A percentile compares a stretch with the other conserved stretches of the same genome.
phyloP scores from a whole-genome alignment of 73 alveolate species.

The Blepharisma stoltei region DNA sequence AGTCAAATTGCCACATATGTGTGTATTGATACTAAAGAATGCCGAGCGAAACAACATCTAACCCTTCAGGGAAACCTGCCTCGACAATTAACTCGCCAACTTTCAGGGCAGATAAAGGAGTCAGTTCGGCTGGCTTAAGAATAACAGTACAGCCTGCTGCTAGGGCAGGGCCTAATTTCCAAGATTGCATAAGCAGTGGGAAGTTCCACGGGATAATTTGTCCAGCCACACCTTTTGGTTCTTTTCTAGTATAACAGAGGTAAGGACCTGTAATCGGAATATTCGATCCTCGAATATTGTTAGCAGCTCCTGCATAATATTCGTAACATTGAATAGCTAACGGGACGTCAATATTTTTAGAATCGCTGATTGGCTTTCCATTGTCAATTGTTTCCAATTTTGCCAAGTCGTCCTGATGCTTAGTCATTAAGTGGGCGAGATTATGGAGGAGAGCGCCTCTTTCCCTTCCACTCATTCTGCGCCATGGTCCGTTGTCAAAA shows the following conservation, averaged over 20 bases:
- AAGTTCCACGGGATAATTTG: slow-evolving; percentile 90
- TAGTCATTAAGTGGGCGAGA: slow-evolving; percentile 50
- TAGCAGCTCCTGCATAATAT: slow-evolving; percentile 86
- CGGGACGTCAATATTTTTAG: slow-evolving; percentile 38
- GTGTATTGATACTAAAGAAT: no score
- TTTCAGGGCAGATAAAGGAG: slow-evolving; percentile 81
- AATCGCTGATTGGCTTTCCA: slow-evolving; percentile 46
- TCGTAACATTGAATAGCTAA: slow-evolving; percentile 34
- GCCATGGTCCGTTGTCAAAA: slow-evolving; percentile 63
- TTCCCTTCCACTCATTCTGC: slow-evolving; percentile 33
- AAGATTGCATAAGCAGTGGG: slow-evolving; percentile 79
- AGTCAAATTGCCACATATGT: no score
- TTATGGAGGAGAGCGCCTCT: slow-evolving; percentile 38
- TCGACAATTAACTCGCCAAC: slow-evolving; percentile 67
- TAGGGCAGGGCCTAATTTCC: slow-evolving; percentile 85
- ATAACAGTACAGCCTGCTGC: slow-evolving; percentile 88
- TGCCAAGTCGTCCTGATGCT: slow-evolving; percentile 43
- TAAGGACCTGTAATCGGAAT: slow-evolving; percentile 48
- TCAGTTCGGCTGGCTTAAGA: slow-evolving; percentile 84
- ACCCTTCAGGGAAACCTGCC: slow-evolving; percentile 90
- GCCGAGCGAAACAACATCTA: no score
- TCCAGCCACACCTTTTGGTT: slow-evolving; percentile 89
- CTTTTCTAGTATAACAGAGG: slow-evolving; percentile 53
- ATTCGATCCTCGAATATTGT: slow-evolving; percentile 61
- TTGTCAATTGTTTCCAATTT: slow-evolving; percentile 53